Conservation (phyloP, 1,284 basidiomycete species). For the Chiua sp. region DNA sequence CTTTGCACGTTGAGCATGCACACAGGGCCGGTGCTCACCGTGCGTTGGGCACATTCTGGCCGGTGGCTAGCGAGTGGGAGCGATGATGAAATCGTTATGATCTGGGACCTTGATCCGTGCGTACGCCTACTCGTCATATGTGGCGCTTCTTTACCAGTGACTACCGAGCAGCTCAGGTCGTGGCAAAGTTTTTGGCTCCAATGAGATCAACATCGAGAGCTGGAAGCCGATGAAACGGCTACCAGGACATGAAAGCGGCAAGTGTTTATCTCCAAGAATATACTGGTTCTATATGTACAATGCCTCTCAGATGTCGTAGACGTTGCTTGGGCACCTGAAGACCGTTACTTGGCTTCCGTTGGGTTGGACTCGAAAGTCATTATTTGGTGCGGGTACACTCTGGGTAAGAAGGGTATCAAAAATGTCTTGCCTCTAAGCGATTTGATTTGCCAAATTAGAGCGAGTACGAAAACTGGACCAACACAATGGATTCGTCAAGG, state of each 20-base stretch:
- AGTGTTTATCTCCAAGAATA: slow-evolving; percentile 14
- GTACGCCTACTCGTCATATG: slow-evolving; percentile 37
- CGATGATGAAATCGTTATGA: slow-evolving; percentile 94
- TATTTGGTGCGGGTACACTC: slow-evolving; percentile 91
- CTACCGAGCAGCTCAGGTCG: slow-evolving; percentile 62
- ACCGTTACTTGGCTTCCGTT: slow-evolving; percentile 92
- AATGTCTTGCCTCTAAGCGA: slow-evolving; percentile 1
- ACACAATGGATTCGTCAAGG: slow-evolving; percentile 98
- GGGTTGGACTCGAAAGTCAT: slow-evolving; percentile 92
- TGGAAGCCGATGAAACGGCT: slow-evolving; percentile 95
- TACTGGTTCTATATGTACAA: not conserved
- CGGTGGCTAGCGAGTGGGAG: slow-evolving; percentile 95
- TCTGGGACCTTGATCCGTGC: slow-evolving; percentile 97
- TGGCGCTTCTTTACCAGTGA: not conserved
- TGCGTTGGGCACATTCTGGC: slow-evolving; percentile 97
- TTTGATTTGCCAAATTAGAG: slow-evolving; percentile 50
- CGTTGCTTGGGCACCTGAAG: slow-evolving; percentile 93
- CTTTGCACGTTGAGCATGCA: slow-evolving; percentile 94
- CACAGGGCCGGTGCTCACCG: slow-evolving; percentile 91
- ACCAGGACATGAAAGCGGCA: slow-evolving; percentile 93
- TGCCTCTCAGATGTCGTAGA: slow-evolving; percentile 88
- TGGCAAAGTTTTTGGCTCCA: slow-evolving; percentile 90
- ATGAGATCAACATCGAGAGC: slow-evolving; percentile 95
- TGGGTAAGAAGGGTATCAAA: slow-evolving; percentile 58
- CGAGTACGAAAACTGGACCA: slow-evolving; percentile 83